These are phyloP conservation scores for Aspergillus sp. DNA, from an alignment of 2,329 filamentous ascomycete genomes.

Conservation along the genomic window DNA sequence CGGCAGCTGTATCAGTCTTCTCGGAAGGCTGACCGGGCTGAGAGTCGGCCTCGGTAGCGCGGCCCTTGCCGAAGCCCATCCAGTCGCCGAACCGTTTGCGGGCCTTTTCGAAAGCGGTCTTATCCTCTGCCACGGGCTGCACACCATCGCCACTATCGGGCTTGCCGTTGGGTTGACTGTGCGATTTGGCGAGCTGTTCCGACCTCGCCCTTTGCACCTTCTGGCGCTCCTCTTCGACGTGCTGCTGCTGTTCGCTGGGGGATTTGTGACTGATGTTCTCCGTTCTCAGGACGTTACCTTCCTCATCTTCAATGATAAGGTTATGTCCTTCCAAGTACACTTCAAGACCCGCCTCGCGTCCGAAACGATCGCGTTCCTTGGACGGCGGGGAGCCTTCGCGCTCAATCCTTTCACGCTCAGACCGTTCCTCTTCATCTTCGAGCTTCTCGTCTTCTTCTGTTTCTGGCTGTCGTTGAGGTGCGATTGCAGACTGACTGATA, in stretches of 20 bases:
- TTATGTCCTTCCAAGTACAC: constrained; percentile 79
- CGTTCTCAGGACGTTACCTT: constrained; percentile 80
- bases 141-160: constrained; percentile 45
- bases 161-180: constrained; percentile 43
- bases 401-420: constrained; percentile 30
- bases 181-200: constrained; percentile 49
- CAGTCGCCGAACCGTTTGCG: constrained; percentile 50
- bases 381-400: constrained; percentile 41
- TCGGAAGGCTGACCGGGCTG: constrained; percentile 21
- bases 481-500: constrained; percentile 85
- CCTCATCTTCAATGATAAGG: constrained; percentile 77
- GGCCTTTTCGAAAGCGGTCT: constrained; percentile 38
- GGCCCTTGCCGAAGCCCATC: constrained; percentile 42
- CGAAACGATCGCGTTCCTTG: constrained; percentile 30
- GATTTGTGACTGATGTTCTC: constrained; percentile 49
- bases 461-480: constrained; percentile 52
- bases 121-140: constrained; percentile 34
- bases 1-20: constrained; percentile 20
- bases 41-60: constrained; percentile 24
- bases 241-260: constrained; percentile 61
- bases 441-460: constrained; percentile 23
- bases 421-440: constrained; percentile 25
- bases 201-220: constrained; percentile 54
- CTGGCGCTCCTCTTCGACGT: constrained; percentile 52
- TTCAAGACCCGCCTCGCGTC: constrained; percentile 53